Conservation (phyloP, 2,329 filamentous ascomycete genomes). For the Aspergillus piperis region DNA sequence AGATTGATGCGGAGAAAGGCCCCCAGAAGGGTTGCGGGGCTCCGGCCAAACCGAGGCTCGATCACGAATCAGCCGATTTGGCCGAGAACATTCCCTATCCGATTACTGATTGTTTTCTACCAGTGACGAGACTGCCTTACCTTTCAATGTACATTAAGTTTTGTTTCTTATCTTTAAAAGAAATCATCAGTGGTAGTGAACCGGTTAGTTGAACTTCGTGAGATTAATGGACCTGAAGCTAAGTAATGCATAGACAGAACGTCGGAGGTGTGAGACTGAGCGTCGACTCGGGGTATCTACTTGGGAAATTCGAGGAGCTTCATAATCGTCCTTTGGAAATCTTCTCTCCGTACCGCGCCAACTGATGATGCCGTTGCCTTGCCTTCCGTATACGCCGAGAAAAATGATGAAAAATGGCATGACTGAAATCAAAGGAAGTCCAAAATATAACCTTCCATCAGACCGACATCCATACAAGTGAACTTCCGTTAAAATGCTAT, state of each 20-base stretch:
- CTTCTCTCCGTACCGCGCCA: conserved; percentile 44
- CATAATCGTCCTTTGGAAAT: conserved; percentile 36
- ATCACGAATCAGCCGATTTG: not conserved
- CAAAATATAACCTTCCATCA: conserved; percentile 19
- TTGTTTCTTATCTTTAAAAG: too few species aligned
- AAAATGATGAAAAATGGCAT: conserved; percentile 23
- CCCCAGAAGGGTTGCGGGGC: conserved; percentile 15
- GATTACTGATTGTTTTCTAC: too few species aligned
- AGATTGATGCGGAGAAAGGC: not conserved
- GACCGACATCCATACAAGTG: conserved; percentile 29
- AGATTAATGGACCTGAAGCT: conserved; percentile 11
- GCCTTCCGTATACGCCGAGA: conserved; percentile 39
- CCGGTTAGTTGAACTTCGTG: not conserved
- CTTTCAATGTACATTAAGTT: not conserved
- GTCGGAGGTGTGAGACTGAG: conserved; percentile 46
- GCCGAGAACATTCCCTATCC: not conserved
- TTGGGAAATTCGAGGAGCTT: conserved; percentile 51
- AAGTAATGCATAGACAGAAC: conserved; percentile 29
- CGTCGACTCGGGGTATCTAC: conserved; percentile 54
- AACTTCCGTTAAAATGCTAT: conserved; percentile 35
- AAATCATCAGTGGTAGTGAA: not conserved
- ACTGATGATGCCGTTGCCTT: conserved; percentile 43
- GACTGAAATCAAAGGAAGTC: conserved; percentile 12
- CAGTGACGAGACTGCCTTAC: too few species aligned
- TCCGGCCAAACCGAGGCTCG: conserved; percentile 17